phyloP scores from a whole-genome alignment of 371 early-diverging fungal species.

The Zychaea mexicana region DNA sequence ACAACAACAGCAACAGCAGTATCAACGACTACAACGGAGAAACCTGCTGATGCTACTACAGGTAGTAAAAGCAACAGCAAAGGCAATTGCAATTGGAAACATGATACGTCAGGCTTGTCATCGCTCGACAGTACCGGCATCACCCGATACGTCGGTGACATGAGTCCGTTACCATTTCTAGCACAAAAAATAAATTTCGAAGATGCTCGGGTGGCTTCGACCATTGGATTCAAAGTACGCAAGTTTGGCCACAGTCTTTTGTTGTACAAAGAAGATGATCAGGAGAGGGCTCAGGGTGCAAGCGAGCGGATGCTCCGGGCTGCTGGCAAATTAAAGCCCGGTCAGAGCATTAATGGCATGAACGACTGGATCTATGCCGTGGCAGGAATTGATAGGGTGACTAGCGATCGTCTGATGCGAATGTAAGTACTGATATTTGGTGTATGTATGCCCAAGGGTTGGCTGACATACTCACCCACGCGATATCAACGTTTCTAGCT shows the following conservation, averaged over 20 bases:
- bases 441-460: neutral
- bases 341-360: conserved; percentile 36
- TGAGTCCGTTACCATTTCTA: conserved; percentile 41
- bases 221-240: conserved; percentile 32
- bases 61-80: neutral
- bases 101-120: conserved; percentile 17
- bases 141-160: conserved; percentile 43
- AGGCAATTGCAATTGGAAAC: too few relatives aligned
- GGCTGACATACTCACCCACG: too few relatives aligned
- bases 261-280: conserved; percentile 27
- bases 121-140: conserved; percentile 21
- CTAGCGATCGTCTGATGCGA: conserved; percentile 49
- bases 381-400: conserved; percentile 37
- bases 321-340: conserved; percentile 35
- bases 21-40: too few relatives aligned
- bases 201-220: conserved; percentile 24
- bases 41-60: neutral
- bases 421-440: conserved; percentile 36
- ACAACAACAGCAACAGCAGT: conserved; percentile 1
- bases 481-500: conserved; percentile 18
- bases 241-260: conserved; percentile 42
- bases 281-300: conserved; percentile 7
- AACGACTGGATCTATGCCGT: conserved; percentile 48
- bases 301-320: conserved; percentile 20
- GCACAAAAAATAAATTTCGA: conserved; percentile 46